phyloP scores from a whole-genome alignment of 176 grass and related monocot species.

The Olyra latifolia region DNA sequence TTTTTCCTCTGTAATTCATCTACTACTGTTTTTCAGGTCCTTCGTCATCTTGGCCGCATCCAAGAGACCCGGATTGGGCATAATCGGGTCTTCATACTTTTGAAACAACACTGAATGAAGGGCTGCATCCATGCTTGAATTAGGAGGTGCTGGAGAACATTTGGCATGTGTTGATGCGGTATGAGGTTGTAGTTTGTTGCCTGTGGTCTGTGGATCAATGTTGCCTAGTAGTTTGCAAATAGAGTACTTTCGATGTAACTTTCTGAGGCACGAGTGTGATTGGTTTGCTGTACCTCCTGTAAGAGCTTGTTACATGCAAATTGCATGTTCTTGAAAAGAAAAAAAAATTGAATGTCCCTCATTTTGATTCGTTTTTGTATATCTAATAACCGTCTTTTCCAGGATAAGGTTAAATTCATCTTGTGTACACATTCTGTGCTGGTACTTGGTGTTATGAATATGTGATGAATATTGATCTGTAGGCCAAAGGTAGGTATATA shows the following conservation, averaged over 20 bases:
- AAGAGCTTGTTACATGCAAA: neutral
- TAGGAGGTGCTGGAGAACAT: neutral
- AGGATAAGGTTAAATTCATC: neutral
- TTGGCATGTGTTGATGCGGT: neutral
- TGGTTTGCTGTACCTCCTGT: neutral
- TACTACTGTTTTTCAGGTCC: slow-evolving; percentile 54
- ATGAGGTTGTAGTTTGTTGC: neutral
- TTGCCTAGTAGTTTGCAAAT: slow-evolving; percentile 7
- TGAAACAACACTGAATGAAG: slow-evolving; percentile 41
- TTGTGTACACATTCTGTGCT: neutral
- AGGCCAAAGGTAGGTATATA: too few relatives aligned
- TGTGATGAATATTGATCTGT: too few relatives aligned
- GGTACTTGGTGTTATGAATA: too few relatives aligned
- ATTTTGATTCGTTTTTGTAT: neutral
- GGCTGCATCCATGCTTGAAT: neutral
- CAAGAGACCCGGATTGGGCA: slow-evolving; percentile 72
- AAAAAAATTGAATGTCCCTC: neutral
- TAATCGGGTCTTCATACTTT: slow-evolving; percentile 75
- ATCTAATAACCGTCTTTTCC: neutral
- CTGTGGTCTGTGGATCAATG: neutral
- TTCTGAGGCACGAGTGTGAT: neutral
- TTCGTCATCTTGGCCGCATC: slow-evolving; percentile 90
- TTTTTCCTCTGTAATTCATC: slow-evolving; percentile 1
- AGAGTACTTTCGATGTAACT: neutral
- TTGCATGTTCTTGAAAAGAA: neutral